Percentiles rank a stretch among this genome's conserved stretches.
phyloP scores from a whole-genome alignment of 1,284 basidiomycete genomes.

The Moniliophthora roreri region DNA sequence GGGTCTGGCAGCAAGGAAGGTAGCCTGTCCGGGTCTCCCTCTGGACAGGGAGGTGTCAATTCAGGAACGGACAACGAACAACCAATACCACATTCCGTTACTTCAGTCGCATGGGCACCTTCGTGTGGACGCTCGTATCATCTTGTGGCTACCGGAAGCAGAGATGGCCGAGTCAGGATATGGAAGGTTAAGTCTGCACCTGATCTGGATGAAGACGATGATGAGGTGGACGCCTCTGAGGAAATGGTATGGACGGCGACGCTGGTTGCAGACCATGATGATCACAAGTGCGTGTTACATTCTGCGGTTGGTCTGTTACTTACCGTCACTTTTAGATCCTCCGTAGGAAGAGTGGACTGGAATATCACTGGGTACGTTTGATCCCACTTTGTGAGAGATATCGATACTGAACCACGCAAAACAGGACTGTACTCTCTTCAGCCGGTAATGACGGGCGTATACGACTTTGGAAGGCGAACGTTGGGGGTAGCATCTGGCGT shows the following conservation, averaged over 20 bases:
- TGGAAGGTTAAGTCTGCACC: conserved; percentile 72
- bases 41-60: not conserved
- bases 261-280: conserved; percentile 83
- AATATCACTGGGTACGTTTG: conserved; percentile 78
- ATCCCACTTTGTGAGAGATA: not conserved
- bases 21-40: not conserved
- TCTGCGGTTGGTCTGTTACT: not conserved
- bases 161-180: conserved; percentile 86
- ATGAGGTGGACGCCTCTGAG: conserved; percentile 32
- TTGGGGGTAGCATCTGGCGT: conserved; percentile 71
- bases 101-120: conserved; percentile 87
- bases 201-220: conserved; percentile 33
- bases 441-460: conserved; percentile 89
- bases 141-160: conserved; percentile 83
- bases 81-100: conserved; percentile 59
- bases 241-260: conserved; percentile 66
- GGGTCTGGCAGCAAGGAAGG: not conserved
- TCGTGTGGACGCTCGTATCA: conserved; percentile 91
- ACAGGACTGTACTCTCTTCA: conserved; percentile 84
- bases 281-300: conserved; percentile 60
- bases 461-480: conserved; percentile 84
- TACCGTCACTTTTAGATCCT: conserved; percentile 45
- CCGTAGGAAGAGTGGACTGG: conserved; percentile 79
- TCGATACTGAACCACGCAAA: conserved; percentile 5
- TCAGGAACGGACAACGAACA: conserved; percentile 24